These are phyloP conservation scores for Orbilia oligospora DNA, from an alignment of 2,329 filamentous ascomycete species.

Conservation along the genomic window DNA sequence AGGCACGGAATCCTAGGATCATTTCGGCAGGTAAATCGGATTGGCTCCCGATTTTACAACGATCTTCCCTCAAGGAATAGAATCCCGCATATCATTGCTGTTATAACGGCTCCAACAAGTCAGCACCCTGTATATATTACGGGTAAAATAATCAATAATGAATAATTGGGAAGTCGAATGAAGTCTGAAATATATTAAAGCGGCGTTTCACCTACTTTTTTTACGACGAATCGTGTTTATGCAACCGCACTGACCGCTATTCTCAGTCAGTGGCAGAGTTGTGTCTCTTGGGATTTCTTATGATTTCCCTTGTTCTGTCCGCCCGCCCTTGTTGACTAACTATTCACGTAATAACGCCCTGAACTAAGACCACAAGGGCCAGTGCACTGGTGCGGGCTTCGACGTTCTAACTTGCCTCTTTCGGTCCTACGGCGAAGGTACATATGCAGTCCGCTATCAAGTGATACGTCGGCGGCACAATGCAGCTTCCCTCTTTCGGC, in stretches of 20 bases:
- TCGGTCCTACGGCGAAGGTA: slow-evolving; percentile 33
- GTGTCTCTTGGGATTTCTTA: slow-evolving; percentile 19
- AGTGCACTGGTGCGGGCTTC: neutral
- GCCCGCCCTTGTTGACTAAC: slow-evolving; percentile 8
- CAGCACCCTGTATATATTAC: slow-evolving; percentile 42
- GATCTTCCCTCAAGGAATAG: slow-evolving; percentile 23
- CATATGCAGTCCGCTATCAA: slow-evolving; percentile 31
- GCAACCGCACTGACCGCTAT: slow-evolving; percentile 22
- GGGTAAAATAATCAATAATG: slow-evolving; percentile 44
- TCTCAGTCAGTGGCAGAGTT: slow-evolving; percentile 26
- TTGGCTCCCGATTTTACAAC: slow-evolving; percentile 30
- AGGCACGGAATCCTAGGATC: slow-evolving; percentile 24
- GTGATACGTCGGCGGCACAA: slow-evolving; percentile 42
- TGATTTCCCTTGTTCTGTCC: slow-evolving; percentile 10
- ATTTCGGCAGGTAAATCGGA: slow-evolving; percentile 50
- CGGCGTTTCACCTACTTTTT: slow-evolving; percentile 36
- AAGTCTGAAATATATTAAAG: slow-evolving; percentile 38
- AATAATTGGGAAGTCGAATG: slow-evolving; percentile 37
- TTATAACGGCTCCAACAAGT: slow-evolving; percentile 17
- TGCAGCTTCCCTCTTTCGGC: slow-evolving; percentile 52
- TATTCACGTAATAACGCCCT: slow-evolving; percentile 26
- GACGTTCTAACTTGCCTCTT: slow-evolving; percentile 47
- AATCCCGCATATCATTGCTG: neutral
- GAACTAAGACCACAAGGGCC: slow-evolving; percentile 1
- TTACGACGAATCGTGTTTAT: slow-evolving; percentile 34